Base-by-base conservation (phyloP, 805 yeast species). In the Candida lessepsii region DNA sequence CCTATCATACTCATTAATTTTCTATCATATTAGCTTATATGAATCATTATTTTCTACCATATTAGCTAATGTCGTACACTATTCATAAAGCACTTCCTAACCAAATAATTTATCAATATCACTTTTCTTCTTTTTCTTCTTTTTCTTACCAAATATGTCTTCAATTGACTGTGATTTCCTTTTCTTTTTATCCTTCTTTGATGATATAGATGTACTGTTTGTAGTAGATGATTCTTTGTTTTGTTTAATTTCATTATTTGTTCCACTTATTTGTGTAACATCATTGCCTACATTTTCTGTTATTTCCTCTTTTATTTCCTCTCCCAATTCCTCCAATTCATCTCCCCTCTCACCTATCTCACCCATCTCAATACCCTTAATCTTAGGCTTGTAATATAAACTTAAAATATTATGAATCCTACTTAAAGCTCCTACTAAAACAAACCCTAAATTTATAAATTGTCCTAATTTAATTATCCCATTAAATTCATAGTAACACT, bases 381-480 rank as follows among this genome's bases (percentile, higher is more conserved):
- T 8, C 25, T 35, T 17, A 6, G 32, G 19, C 18, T 14, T 27
- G 14, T 13, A 13, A 36, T 36, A 29, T 11, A n/a, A 4, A 4
- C 7, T 23, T n/a, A 35, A 26, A 7, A 23, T 13, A 3, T 11
- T 14, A 35, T 45, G 27, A 13, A 39, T 20, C 20, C 38, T 34
- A 2, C 84, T 72, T 27, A 78, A 49, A 14, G 65, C 38, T 0
- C 85, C 95, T 3, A 86, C 52, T 28, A 87, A 58, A 0, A 84
- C 76, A 46, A 88, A 71, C 2, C 95, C 96, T 9, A 88, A 56
- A 1, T 81, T 74, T 5, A 86, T 70, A 52, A 84, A 88, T 53
- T 89, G 95, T 0, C 90, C 95, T 43, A 60, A 69, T 1, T 83
- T 80, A 6, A 88, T 68, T 1, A 88, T 72, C 1, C 81, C 75